phyloP scores from a whole-genome alignment of 2,329 filamentous ascomycete species.

The Neofusicoccum parvum region DNA sequence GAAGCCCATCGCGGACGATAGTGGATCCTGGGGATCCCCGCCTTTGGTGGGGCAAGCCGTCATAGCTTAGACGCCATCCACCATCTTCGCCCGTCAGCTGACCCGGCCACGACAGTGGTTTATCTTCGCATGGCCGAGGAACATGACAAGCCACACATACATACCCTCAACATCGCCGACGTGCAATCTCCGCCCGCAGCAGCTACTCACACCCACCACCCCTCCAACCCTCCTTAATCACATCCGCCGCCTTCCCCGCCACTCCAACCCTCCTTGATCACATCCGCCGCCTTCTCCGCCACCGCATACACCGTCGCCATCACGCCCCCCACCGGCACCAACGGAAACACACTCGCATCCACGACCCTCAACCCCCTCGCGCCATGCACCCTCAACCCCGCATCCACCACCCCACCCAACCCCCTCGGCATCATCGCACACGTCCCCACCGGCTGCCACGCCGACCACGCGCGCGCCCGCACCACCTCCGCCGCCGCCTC shows the following conservation, averaged over 20 bases:
- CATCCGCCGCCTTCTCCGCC: slow-evolving; percentile 29
- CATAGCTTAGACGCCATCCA: too few species aligned
- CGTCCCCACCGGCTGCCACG: slow-evolving; percentile 4
- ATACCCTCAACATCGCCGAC: too few species aligned
- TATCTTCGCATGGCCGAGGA: too few species aligned
- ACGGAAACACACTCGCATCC: slow-evolving; percentile 23
- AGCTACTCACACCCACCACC: too few species aligned
- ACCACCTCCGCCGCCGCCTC: not conserved
- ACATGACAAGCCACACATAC: too few species aligned
- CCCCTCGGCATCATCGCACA: slow-evolving; percentile 11
- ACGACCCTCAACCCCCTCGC: slow-evolving; percentile 22
- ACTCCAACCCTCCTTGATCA: slow-evolving; percentile 29
- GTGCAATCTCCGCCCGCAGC: too few species aligned
- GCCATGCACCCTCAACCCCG: slow-evolving; percentile 33
- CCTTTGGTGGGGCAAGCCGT: too few species aligned
- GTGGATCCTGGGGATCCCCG: too few species aligned
- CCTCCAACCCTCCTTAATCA: slow-evolving; percentile 29
- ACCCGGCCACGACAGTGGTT: too few species aligned
- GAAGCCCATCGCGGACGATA: too few species aligned
- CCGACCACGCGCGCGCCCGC: not conserved
- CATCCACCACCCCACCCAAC: slow-evolving; percentile 33
- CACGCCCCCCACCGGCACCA: slow-evolving; percentile 14
- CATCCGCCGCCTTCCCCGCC: slow-evolving; percentile 28
- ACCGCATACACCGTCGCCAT: slow-evolving; percentile 19
- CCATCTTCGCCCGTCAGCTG: too few species aligned